Percentiles rank a stretch among this genome's conserved stretches.
phyloP scores from a whole-genome alignment of 257 asterid genomes.

The Handroanthus guayacan region DNA sequence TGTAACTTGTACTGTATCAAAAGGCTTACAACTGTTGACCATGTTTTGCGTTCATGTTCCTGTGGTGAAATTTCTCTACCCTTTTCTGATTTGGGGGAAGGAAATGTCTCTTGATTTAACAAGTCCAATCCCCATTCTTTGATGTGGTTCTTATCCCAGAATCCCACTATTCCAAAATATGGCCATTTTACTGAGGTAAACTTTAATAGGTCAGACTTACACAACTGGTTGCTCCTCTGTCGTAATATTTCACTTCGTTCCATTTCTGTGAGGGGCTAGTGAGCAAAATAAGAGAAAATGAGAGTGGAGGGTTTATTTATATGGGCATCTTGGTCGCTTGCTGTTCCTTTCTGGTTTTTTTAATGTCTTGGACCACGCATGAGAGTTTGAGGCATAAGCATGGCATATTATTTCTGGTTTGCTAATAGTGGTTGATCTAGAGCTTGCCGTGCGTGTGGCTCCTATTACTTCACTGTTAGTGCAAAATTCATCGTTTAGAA shows the following conservation, averaged over 20 bases:
- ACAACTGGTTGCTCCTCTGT: not conserved
- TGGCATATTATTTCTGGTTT: not conserved
- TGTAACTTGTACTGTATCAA: not conserved
- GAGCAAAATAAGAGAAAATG: not conserved
- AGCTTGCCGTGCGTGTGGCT: not conserved
- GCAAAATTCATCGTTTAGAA: not conserved
- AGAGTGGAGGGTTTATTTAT: not conserved
- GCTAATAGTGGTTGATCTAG: not conserved
- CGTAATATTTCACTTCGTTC: not conserved
- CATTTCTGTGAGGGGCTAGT: not conserved
- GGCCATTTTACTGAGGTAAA: not conserved
- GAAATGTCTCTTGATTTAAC: not conserved
- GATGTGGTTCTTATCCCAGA: not conserved
- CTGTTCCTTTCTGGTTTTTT: not conserved
- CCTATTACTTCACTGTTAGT: slow-evolving; percentile 1
- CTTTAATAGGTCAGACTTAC: not conserved
- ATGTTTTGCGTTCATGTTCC: not conserved
- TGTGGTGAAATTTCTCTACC: not conserved
- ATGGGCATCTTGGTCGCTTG: not conserved
- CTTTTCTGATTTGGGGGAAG: slow-evolving; percentile 5
- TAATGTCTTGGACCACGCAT: not conserved
- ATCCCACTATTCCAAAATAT: not conserved
- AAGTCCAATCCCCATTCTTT: not conserved
- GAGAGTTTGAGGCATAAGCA: not conserved
- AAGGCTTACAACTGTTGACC: slow-evolving; percentile 8